These are phyloP conservation scores for Aspergillus quadrilineatus DNA, from an alignment of 2,329 filamentous ascomycete species.

Conservation along the genomic window DNA sequence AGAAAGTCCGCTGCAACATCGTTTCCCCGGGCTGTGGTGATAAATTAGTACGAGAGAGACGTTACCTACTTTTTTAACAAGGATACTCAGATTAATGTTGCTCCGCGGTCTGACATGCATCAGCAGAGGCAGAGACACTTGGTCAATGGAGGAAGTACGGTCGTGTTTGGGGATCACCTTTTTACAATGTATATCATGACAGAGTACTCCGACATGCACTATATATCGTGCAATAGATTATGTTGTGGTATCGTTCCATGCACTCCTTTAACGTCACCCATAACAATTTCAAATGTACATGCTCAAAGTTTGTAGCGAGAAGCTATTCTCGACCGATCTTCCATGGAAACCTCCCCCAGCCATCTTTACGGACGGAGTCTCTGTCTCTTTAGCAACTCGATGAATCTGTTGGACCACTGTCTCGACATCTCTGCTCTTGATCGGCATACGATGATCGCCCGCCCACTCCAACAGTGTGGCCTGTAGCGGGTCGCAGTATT, in stretches of 20 bases:
- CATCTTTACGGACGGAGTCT: not conserved
- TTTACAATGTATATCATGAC: too few species aligned
- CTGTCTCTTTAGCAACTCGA: not conserved
- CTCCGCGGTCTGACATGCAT: too few species aligned
- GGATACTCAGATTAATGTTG: too few species aligned
- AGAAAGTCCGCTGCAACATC: not conserved
- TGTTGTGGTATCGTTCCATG: not conserved
- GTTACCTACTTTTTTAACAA: too few species aligned
- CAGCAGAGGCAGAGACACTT: too few species aligned
- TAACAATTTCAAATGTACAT: not conserved
- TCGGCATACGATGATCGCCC: conserved; percentile 67
- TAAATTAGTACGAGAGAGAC: not conserved
- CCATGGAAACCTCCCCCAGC: not conserved
- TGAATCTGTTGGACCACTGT: not conserved
- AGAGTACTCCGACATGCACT: too few species aligned
- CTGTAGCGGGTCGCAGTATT: conserved; percentile 56
- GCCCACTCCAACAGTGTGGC: conserved; percentile 67
- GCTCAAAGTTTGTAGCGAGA: not conserved
- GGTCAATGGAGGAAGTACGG: too few species aligned
- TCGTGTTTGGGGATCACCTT: too few species aligned
- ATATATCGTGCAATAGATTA: not conserved
- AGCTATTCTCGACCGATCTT: not conserved
- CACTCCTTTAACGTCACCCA: too few species aligned
- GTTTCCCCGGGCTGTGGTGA: not conserved
- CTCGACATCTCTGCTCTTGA: conserved; percentile 65